Base-by-base conservation (phyloP, 2,329 filamentous ascomycete genomes). In the Beauveria sp. region DNA sequence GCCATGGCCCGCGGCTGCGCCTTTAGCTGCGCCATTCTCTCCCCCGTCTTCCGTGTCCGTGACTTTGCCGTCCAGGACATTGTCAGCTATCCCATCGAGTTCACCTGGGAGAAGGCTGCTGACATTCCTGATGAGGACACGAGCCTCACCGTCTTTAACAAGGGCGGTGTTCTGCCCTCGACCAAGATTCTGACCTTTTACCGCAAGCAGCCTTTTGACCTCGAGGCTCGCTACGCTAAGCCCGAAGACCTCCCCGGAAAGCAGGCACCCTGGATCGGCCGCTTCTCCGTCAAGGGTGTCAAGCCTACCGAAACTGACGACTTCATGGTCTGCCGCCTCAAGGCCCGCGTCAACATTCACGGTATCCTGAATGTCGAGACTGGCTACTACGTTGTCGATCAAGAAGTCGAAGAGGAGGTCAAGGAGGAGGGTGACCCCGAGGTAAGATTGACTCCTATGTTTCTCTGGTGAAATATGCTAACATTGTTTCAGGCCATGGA, bases 271-370 rank as follows among this genome's bases (percentile, higher is more conserved):
- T 98, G 93, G 90, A 97, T 99, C 68, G 95, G 95, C 62, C 88
- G 91, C 66, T 99, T 99, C 81, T 96, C 93, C 47, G 92, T 99
- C 75, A 99, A 99, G 85, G 90, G 90, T 51, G 93, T 99, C 72
- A 93, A 97, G 84, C 89, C 91, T 46, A 91, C 96, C 72, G 85
- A 87, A 67, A 93, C 95, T 74, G 91, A 96, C 63, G 95, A 98
- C 74, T 99, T 98, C 77, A 98, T 99, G 93, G 96, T 98, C 71
- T 99, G 95, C 88, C 99, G 99, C 82, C 87, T 99, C 65, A 98
- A 98, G 85, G 93, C 95, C 53, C 88, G 95, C 66, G 85, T 99
- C 61, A 99, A 99, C 79, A 85, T 98, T 66, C 93, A 98, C 79
- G 95, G 95, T 75, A 86, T 99, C 63, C 82, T 99, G 67, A 98